Base-by-base conservation (phyloP, 2,329 filamentous ascomycete species). In the Aschersonia sp. region DNA sequence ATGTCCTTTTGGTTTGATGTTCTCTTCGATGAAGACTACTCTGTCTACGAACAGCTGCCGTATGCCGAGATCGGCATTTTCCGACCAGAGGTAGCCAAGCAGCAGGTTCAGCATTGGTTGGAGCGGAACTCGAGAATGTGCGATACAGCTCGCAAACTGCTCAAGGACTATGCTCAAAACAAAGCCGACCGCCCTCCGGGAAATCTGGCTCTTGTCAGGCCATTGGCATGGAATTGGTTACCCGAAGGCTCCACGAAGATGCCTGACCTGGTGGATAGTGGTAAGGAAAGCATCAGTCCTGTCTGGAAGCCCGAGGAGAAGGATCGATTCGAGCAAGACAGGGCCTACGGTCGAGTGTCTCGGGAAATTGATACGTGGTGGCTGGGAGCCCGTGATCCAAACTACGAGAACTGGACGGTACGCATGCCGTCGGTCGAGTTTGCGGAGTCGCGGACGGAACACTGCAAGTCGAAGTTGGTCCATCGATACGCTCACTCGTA, bases 1-100 rank as follows among this genome's bases (percentile, higher is more conserved):
- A 83, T 82, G 77, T 71, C 74, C 0, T 83, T 83, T 50, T 83
- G 79, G 79, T 76, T 75, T 48, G 76, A 79, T 47, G 76, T 82
- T 31, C 63, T 83, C 6, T 81, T 81, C 47, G 78, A 83, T 47
- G 76, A 77, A 35, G 70, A 77, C 32, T 70, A 73, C 22, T 22
- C 22, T 66, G 66, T 6, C 64, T 63, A 3, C 62, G 67, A 32
- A 67, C 67, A 7, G 67, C 68, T 43, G 68, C 71, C 2, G 71
- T 77, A 39, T 75, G 63, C 68, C 32, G 72, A 78, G 47, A 68
- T 70, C 43, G 68, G 69, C 9, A 72, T 72, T 6, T 74, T 80
- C 50, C 69, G 73, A 31, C 68, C 74, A 8, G 69, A 77, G 43
- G 63, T 74, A 31, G 76, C 79, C n/a, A 76, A 77, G 53, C 65